phyloP scores from a whole-genome alignment of 208 protist species.

The Angomonas deanei region DNA sequence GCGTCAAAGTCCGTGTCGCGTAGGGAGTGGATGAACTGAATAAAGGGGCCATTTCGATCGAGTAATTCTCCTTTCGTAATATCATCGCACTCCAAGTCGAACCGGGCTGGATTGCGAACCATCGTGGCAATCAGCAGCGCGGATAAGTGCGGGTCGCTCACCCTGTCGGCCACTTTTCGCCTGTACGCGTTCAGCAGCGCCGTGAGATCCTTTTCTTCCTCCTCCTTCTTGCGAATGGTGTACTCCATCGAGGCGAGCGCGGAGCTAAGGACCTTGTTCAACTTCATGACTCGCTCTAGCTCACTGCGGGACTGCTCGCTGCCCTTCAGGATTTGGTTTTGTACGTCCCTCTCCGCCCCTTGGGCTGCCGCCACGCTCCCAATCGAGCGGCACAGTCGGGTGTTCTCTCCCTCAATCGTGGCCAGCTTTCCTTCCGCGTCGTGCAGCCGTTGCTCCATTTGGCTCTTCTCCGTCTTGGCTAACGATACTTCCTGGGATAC shows the following conservation, averaged over 20 bases:
- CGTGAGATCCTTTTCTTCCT: constrained; percentile 70
- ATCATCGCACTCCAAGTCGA: constrained; percentile 63
- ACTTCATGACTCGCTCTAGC: constrained; percentile 29
- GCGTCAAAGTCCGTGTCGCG: constrained; percentile 39
- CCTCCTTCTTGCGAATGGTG: constrained; percentile 69
- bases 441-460: constrained; percentile 59
- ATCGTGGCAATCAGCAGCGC: constrained; percentile 63
- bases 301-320: constrained; percentile 22
- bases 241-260: constrained; percentile 71
- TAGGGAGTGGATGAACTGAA: constrained; percentile 60
- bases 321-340: constrained; percentile 23
- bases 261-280: constrained; percentile 44
- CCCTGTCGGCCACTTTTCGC: constrained; percentile 47
- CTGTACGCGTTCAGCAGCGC: constrained; percentile 69
- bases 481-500: constrained; percentile 43
- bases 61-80: constrained; percentile 43
- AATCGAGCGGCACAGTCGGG: constrained; percentile 36
- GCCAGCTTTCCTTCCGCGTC: constrained; percentile 39
- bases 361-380: constrained; percentile 16
- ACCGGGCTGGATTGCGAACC: constrained; percentile 60
- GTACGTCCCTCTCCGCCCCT: constrained; percentile 15
- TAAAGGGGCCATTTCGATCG: constrained; percentile 59
- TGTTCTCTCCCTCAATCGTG: constrained; percentile 48
- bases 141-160: constrained; percentile 52
- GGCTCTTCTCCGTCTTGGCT: constrained; percentile 28